Base-by-base conservation (phyloP, 495 filamentous ascomycete species). In the Penicillium flavigenum region DNA sequence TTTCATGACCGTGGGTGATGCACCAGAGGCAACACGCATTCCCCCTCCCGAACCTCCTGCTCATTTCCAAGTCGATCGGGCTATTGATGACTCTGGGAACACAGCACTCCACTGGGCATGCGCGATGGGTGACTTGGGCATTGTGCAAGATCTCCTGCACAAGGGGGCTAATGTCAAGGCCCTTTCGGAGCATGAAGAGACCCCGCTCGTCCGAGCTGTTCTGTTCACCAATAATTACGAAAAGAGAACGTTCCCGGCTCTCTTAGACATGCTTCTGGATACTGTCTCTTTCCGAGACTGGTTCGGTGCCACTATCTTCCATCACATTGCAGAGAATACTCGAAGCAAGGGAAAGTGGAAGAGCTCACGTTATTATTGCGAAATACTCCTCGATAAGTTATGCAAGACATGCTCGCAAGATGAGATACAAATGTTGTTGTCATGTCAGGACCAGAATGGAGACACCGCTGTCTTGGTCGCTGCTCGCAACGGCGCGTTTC, bases 151-250 rank as follows among this genome's bases (percentile, higher is more conserved):
- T 63, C 76, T 98, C 4, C 85, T 93, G 56, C 80, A 82, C 12
- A 88, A 89, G 51, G 85, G 86, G 34, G 92, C 92, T 10, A 82
- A 84, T 52, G 50, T 73, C 14, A 83, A 82, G 31, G 79, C 82
- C 7, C 77, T 84, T 47, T 93, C 92, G 43, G 75, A 83, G 19
- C 87, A 89, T 47, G 92, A 92, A 52, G 94, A 98, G 72, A 97
- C 95, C 0, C 92, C 95, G 0, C 81, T 98, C 45, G 96, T 98
- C 79, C 86, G 92, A n/a, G 87, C 88, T 16, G 92, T 98, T 29
- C 78, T 92, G 54, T 98, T 98, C 65, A 97, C 92, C 36, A 98
- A 98, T 69, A 95, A 93, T 64, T 91, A 88, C 70, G 93, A 97
- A 63, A 94, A 90, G 69, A 79, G 88, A 51, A 91, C 89, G 1